phyloP scores from a whole-genome alignment of 768 basidiomycete genomes.

The Sporobolomyces phaffii region DNA sequence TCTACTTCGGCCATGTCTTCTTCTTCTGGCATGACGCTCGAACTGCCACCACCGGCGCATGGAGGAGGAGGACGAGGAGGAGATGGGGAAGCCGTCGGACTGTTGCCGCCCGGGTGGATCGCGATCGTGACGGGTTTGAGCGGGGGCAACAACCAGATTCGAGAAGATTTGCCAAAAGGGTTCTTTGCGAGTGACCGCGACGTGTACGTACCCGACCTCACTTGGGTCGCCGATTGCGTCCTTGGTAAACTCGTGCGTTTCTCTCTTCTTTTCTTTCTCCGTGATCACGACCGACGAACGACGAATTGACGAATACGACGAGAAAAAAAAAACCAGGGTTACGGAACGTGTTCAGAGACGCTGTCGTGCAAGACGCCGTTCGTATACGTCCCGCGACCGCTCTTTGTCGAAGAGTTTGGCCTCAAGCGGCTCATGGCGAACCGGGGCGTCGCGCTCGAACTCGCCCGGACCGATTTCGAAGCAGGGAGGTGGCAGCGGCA shows the following conservation, averaged over 20 bases:
- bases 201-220: slow-evolving; percentile 77
- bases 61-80: too few relatives aligned
- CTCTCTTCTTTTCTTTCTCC: too few relatives aligned
- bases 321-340: too few relatives aligned
- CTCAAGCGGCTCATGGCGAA: slow-evolving; percentile 59
- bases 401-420: slow-evolving; percentile 76
- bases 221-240: slow-evolving; percentile 65
- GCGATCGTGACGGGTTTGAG: slow-evolving; percentile 71
- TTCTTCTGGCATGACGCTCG: slow-evolving; percentile 1
- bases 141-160: slow-evolving; percentile 51
- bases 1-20: slow-evolving; percentile 2
- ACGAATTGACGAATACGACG: too few relatives aligned
- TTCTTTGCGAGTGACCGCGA: slow-evolving; percentile 71
- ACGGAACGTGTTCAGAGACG: slow-evolving; percentile 74
- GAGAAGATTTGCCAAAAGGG: slow-evolving; percentile 57
- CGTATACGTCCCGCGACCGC: slow-evolving; percentile 69
- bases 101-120: slow-evolving; percentile 70
- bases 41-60: too few relatives aligned
- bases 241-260: slow-evolving; percentile 63
- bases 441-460: slow-evolving; percentile 65
- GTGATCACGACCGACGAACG: too few relatives aligned
- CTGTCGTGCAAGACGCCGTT: slow-evolving; percentile 71
- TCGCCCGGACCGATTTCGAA: slow-evolving; percentile 53
- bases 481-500: slow-evolving; percentile 31
- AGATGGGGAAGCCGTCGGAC: too few relatives aligned